Evolutionary conservation across 441 rosid genomes (phyloP), one percentile per base, ranked within the genome.

Genomic region (Arabidopsis lyrata): DNA sequence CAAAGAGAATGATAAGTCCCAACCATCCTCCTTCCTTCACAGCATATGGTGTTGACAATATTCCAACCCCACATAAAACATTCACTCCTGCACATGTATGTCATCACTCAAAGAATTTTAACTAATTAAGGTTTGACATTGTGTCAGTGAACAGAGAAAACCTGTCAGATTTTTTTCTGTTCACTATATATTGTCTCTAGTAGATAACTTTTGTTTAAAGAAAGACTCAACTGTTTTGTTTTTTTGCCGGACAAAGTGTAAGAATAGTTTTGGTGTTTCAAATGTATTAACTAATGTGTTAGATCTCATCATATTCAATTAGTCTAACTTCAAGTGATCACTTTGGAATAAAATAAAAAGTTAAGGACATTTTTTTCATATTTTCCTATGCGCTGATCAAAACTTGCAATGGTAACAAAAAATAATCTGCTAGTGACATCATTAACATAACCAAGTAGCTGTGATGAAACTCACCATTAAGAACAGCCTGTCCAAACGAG

Each of bases 21-120:
- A 83, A 10, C 99, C 97, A 95, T 81, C 99, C 97, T 81, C 99
- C 97, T 87, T 90, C 89, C 77, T 87, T 92, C 10, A 86, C 89
- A 38, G 99, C 97, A 81, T 81, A 92, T 39, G 99, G 86, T 13
- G 97, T 92, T 1, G 99, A 95, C 53, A 92, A 84, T 44, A 95
- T 87, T 65, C 97, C 99, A 59, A 95, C 97, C 79, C 99, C 99
- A 75, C 95, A 95, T 27, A 95, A 77, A 54, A 92, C 97, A 81
- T 95, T 95, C 78, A 95, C 68, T 24, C 97, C 97, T 90, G 82
- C 81, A 68, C 56, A 77, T 74, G 39, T 31, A 39, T 59, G 56
- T 48, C 68, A n/a, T 29, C 34, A 39, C 68, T 50, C 5, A 13
- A n/a, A 22, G 48, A 22, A 36, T 5, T 35, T 35, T 49, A 38